A percentile compares a stretch with the other conserved stretches of the same genome.
phyloP scores from a whole-genome alignment of 1,284 basidiomycete genomes.

The Irpex sp. region DNA sequence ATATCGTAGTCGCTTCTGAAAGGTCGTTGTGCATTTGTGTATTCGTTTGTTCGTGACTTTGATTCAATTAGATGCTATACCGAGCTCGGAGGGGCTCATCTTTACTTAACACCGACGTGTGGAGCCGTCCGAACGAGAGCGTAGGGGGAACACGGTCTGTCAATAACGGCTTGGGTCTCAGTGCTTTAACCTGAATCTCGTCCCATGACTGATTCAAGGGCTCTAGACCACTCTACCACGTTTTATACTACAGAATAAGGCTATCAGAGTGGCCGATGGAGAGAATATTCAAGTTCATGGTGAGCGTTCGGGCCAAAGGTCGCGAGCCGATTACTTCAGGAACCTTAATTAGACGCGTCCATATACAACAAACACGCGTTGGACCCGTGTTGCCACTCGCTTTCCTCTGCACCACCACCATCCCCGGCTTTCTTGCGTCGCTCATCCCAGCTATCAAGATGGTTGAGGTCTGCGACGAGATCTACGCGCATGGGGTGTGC shows the following conservation, averaged over 20 bases:
- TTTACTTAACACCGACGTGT: not conserved
- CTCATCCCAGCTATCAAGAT: not conserved
- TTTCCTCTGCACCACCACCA: not conserved
- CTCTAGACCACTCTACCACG: too few species aligned
- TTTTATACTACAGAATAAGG: too few species aligned
- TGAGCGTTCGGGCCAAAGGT: too few species aligned
- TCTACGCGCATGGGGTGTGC: not conserved
- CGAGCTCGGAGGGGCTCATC: not conserved
- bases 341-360: not conserved
- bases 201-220: too few species aligned
- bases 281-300: too few species aligned
- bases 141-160: too few species aligned
- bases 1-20: too few species aligned
- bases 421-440: not conserved
- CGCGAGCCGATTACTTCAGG: not conserved
- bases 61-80: not conserved
- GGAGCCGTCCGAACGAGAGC: too few species aligned
- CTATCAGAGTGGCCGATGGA: too few species aligned
- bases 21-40: not conserved
- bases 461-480: not conserved
- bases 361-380: not conserved
- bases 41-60: not conserved
- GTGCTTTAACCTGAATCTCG: too few species aligned
- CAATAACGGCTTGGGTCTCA: too few species aligned
- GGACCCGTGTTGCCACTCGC: not conserved